Conservation (phyloP, 192 early-diverging fungal genomes). For the Backusella liffmaniae region DNA sequence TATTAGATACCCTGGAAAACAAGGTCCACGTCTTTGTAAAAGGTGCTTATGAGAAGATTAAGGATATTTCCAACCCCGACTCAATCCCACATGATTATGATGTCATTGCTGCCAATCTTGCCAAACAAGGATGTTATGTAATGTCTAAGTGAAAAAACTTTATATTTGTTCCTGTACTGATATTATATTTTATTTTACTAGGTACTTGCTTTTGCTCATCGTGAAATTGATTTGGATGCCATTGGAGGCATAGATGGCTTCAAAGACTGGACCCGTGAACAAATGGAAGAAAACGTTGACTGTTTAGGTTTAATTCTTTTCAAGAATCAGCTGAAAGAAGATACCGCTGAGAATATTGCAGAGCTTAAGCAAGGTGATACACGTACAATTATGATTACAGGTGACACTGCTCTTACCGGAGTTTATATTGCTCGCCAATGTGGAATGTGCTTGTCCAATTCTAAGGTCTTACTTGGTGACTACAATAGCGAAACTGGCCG, state of each 20-base stretch:
- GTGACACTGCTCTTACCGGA: conserved; percentile 75
- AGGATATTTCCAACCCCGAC: conserved; percentile 46
- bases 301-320: conserved; percentile 68
- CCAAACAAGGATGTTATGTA: conserved; percentile 74
- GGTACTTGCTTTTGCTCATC: conserved; percentile 62
- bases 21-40: conserved; percentile 63
- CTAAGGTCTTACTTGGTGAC: conserved; percentile 50
- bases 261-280: conserved; percentile 48
- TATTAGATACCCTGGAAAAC: conserved; percentile 50
- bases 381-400: conserved; percentile 81
- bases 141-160: neutral
- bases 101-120: conserved; percentile 46
- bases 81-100: conserved; percentile 60
- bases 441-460: conserved; percentile 42
- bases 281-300: conserved; percentile 56
- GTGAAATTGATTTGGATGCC: conserved; percentile 40
- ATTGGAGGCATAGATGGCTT: conserved; percentile 33
- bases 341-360: conserved; percentile 63
- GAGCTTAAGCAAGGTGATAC: conserved; percentile 67
- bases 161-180: neutral
- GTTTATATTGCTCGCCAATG: conserved; percentile 65
- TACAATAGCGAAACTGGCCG: conserved; percentile 37
- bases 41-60: conserved; percentile 71
- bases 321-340: conserved; percentile 73
- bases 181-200: neutral